phyloP scores from a whole-genome alignment of 1,284 basidiomycete species.

The Gymnopus androsaceus region DNA sequence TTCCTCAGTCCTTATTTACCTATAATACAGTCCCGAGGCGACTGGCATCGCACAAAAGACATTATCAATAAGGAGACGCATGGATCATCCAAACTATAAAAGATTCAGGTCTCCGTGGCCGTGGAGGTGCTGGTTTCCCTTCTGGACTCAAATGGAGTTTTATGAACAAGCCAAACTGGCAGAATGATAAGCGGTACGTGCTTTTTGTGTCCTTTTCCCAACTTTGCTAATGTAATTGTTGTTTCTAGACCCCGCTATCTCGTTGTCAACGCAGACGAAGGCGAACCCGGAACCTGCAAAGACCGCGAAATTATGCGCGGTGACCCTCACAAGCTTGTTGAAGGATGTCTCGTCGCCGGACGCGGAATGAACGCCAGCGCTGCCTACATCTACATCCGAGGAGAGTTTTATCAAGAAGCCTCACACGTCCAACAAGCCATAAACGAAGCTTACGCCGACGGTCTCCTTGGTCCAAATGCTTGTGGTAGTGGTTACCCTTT shows the following conservation, averaged over 20 bases:
- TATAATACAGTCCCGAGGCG: constrained; percentile 85
- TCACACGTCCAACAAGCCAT: constrained; percentile 93
- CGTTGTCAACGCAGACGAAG: constrained; percentile 98
- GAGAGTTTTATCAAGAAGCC: constrained; percentile 97
- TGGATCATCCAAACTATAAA: constrained; percentile 98
- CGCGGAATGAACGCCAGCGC: constrained; percentile 97
- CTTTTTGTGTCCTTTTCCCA: not conserved
- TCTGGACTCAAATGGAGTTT: constrained; percentile 98
- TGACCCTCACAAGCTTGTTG: constrained; percentile 97
- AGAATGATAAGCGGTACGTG: constrained; percentile 83
- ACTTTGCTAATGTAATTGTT: not conserved
- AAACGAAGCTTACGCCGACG: constrained; percentile 90
- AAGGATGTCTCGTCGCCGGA: constrained; percentile 97
- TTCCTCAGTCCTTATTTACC: constrained; percentile 6
- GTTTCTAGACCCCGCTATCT: constrained; percentile 82
- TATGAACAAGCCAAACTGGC: constrained; percentile 99
- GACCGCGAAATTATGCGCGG: constrained; percentile 98
- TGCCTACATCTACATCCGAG: constrained; percentile 99
- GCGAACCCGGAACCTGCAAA: constrained; percentile 98
- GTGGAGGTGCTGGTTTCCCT: constrained; percentile 97
- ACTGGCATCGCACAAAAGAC: constrained; percentile 98
- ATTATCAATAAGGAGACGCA: constrained; percentile 91
- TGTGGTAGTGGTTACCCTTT: constrained; percentile 93
- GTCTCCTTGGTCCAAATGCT: constrained; percentile 91
- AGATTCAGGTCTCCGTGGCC: constrained; percentile 92